A percentile compares a stretch with the other conserved stretches of the same genome.
Conservation (phyloP, 139 green algal genomes). For the Micractinium conductrix region DNA sequence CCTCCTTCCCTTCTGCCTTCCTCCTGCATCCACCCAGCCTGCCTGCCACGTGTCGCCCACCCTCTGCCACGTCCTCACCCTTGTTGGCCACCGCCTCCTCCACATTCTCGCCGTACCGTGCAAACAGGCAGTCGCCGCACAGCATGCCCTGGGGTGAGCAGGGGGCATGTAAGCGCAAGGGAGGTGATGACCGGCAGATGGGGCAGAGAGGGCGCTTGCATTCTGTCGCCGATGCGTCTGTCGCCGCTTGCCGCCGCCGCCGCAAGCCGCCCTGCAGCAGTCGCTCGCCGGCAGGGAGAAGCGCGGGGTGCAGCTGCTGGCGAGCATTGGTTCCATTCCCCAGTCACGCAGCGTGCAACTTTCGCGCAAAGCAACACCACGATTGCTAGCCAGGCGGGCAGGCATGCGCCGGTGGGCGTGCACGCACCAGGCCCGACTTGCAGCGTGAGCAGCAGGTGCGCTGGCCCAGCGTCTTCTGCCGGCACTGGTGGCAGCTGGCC, state of each 20-base stretch:
- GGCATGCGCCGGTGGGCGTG: too few relatives aligned
- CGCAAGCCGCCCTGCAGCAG: neutral
- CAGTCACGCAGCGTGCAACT: too few relatives aligned
- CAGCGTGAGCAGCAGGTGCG: conserved; percentile 44
- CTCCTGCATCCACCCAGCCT: neutral
- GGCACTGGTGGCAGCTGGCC: conserved; percentile 47
- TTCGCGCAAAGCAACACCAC: too few relatives aligned
- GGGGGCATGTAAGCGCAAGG: too few relatives aligned
- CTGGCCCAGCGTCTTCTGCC: conserved; percentile 48
- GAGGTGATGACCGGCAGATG: too few relatives aligned
- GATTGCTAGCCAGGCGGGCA: too few relatives aligned
- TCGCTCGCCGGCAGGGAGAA: neutral
- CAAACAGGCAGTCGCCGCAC: conserved; percentile 85
- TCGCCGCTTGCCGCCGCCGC: too few relatives aligned
- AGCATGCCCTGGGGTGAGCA: conserved; percentile 58
- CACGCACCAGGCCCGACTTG: conserved; percentile 20
- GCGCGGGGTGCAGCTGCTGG: too few relatives aligned
- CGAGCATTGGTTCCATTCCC: too few relatives aligned
- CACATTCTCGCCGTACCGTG: conserved; percentile 77
- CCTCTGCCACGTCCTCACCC: neutral
- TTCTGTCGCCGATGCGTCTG: too few relatives aligned
- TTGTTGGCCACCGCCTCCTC: conserved; percentile 47
- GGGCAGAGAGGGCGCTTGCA: neutral
- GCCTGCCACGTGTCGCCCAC: neutral
- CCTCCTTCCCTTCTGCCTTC: too few relatives aligned